phyloP scores from a whole-genome alignment of 495 filamentous ascomycete genomes.

The Neurospora sp. region DNA sequence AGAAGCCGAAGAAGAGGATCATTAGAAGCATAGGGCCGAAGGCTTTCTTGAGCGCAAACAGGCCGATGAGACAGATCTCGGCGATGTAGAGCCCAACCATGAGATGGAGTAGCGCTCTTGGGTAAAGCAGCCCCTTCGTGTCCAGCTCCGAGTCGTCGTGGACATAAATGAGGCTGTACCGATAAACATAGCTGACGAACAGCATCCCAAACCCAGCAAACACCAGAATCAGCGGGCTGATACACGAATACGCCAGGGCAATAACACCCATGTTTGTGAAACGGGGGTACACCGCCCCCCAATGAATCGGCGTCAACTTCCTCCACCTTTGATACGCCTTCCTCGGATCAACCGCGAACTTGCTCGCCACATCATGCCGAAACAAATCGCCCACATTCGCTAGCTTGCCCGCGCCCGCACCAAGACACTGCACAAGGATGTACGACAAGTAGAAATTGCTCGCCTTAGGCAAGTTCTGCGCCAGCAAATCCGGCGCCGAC shows the following conservation, averaged over 20 bases:
- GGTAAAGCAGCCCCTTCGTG: constrained; percentile 74
- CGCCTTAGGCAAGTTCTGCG: constrained; percentile 63
- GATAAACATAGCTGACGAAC: constrained; percentile 74
- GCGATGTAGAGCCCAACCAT: constrained; percentile 74
- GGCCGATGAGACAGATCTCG: constrained; percentile 68
- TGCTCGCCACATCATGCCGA: constrained; percentile 56
- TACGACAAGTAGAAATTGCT: constrained; percentile 89
- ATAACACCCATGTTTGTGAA: constrained; percentile 75
- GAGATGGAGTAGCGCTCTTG: constrained; percentile 70
- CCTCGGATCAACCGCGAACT: constrained; percentile 60
- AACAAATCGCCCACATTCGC: constrained; percentile 44
- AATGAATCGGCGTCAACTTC: constrained; percentile 51
- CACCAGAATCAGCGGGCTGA: constrained; percentile 79
- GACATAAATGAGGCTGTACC: constrained; percentile 68
- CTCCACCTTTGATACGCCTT: constrained; percentile 63
- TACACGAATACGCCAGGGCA: constrained; percentile 62
- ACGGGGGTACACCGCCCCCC: constrained; percentile 57
- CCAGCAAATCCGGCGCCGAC: constrained; percentile 50
- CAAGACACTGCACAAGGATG: constrained; percentile 75
- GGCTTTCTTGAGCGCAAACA: constrained; percentile 62
- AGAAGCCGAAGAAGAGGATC: constrained; percentile 61
- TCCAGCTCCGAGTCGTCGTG: constrained; percentile 61
- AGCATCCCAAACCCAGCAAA: constrained; percentile 70
- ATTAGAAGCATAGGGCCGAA: constrained; percentile 66
- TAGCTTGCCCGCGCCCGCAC: constrained; percentile 53